Base-by-base conservation (phyloP, 768 basidiomycete species). In the Boletus sp. region DNA sequence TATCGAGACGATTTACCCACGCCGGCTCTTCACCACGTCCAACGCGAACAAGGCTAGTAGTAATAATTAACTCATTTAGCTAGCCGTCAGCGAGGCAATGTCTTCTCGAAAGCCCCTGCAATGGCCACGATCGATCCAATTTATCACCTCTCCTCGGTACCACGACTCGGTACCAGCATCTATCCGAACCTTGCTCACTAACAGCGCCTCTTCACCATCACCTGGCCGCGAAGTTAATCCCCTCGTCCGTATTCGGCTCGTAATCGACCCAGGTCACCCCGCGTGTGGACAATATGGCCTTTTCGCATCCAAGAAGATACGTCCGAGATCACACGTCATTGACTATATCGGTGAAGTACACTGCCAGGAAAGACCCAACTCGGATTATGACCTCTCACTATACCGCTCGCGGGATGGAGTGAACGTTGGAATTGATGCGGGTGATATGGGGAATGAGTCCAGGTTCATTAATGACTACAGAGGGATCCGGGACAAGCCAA, bases 381-480 rank as follows among this genome's bases (percentile, higher is more conserved):
- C 89, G n/a, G 87, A 95, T 71, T 96, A 96, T 67, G 94, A 96
- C 71, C 76, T 96, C 28, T 92, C 87, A 14, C 78, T 96, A n/a
- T 77, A 81, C 68, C 86, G 85, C 36, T 73, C 80, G 49, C 72
- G 76, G 55, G 76, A 79, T 50, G 83, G 83, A 8, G 66, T 81
- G 40, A 86, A 77, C 64, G 81, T 94, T 18, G 94, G 92, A 1
- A 77, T 90, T 40, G 94, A 97, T 68, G 92, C 93, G 18, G 76
- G 77, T 30, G 62, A 44, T 3, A 82, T 82, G 77, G 94, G 94
- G 30, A 97, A 95, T 72, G 91, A 94, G 70, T 88, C 87, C 1
- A 78, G 94, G 65, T 94, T 96, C 68, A 78, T 92, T 56, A 97
- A 97, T 64, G 94, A 96, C 75, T 98, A 88, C 72, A 81, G 94